Conservation (phyloP, 2,329 filamentous ascomycete species). For the Exophiala sp. region DNA sequence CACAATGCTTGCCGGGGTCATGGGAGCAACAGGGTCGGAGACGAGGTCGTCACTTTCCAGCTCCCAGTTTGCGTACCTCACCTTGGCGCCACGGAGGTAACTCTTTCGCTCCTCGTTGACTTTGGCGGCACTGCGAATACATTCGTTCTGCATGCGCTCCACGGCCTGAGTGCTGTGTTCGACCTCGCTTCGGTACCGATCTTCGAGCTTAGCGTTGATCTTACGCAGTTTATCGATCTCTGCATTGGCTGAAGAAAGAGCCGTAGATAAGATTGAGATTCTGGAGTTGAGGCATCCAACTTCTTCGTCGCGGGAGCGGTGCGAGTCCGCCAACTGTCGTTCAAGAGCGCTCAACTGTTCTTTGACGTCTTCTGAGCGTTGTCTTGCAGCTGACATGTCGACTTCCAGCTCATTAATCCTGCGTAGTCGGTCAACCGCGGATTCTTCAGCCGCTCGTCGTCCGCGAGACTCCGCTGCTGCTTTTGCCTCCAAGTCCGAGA, state of each 20-base stretch:
- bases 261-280: constrained; percentile 38
- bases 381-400: constrained; percentile 34
- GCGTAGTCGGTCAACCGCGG: constrained; percentile 33
- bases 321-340: constrained; percentile 24
- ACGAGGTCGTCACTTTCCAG: constrained; percentile 34
- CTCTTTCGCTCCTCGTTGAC: constrained; percentile 29
- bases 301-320: constrained; percentile 35
- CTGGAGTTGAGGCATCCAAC: constrained; percentile 38
- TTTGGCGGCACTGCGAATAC: constrained; percentile 31
- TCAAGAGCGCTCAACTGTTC: constrained; percentile 33
- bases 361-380: constrained; percentile 34
- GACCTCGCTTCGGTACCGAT: constrained; percentile 36
- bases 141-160: constrained; percentile 36
- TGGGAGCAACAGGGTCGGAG: constrained; percentile 35
- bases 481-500: constrained; percentile 35
- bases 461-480: constrained; percentile 33
- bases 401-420: constrained; percentile 37
- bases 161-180: constrained; percentile 35
- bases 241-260: constrained; percentile 34
- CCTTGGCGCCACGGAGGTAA: constrained; percentile 32
- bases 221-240: constrained; percentile 36
- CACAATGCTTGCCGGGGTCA: constrained; percentile 40
- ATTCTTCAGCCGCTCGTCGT: constrained; percentile 34
- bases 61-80: constrained; percentile 38
- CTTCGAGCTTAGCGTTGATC: constrained; percentile 35